phyloP scores from a whole-genome alignment of 768 basidiomycete species.

The Leucocoprinus sp. region DNA sequence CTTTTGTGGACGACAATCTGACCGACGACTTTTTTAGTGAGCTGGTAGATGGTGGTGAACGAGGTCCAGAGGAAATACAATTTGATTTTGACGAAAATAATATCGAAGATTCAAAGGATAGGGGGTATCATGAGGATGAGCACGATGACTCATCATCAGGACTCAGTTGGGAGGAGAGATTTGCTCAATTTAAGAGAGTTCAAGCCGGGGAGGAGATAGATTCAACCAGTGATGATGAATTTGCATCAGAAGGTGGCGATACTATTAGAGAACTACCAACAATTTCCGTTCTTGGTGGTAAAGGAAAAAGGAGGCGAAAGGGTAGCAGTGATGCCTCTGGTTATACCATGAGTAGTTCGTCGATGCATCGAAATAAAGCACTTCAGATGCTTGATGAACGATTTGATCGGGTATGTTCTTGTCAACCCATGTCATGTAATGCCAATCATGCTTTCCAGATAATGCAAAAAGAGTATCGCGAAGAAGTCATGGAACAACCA shows the following conservation, averaged over 20 bases:
- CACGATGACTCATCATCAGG: slow-evolving; percentile 28
- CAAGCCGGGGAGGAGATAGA: slow-evolving; percentile 34
- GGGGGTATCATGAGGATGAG: slow-evolving; percentile 14
- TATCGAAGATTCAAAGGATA: slow-evolving; percentile 10
- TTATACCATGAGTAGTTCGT: slow-evolving; percentile 96
- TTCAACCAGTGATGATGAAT: slow-evolving; percentile 41
- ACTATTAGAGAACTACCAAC: slow-evolving; percentile 68
- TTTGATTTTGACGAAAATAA: slow-evolving; percentile 63
- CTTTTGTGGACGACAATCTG: slow-evolving; percentile 74
- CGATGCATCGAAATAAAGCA: slow-evolving; percentile 89
- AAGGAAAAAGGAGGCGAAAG: slow-evolving; percentile 59
- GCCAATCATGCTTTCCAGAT: slow-evolving; percentile 31
- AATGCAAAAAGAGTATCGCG: slow-evolving; percentile 76
- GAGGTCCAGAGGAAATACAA: slow-evolving; percentile 50
- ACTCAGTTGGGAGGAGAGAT: slow-evolving; percentile 68
- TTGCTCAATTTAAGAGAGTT: slow-evolving; percentile 70
- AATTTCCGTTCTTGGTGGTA: slow-evolving; percentile 75
- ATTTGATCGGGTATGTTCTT: slow-evolving; percentile 74
- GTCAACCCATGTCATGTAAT: background rate
- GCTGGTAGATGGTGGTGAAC: slow-evolving; percentile 65
- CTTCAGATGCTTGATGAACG: slow-evolving; percentile 84
- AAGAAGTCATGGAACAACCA: slow-evolving; percentile 27
- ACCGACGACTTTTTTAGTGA: slow-evolving; percentile 74
- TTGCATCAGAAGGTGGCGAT: slow-evolving; percentile 66
- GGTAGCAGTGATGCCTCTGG: slow-evolving; percentile 82